Evolutionary conservation across 371 early-diverging fungal species (phyloP), one percentile per base, ranked within the genome.

Genomic region (Mucor indicus): DNA sequence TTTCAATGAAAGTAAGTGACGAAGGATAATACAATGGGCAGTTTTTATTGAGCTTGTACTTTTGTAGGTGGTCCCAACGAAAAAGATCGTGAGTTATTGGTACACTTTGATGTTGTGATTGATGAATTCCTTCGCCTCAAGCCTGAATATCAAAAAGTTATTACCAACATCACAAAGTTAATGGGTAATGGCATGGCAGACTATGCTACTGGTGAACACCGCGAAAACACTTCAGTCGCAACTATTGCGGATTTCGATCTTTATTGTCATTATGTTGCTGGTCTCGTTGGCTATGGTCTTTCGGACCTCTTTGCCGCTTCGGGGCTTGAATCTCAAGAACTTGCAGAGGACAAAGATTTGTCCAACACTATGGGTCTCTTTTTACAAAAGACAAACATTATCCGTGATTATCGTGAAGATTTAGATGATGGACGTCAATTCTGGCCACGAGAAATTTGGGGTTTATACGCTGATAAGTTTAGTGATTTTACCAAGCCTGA

Each of bases 201-300:
- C 80, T 93, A 80, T 75, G 85, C 72, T 43, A 74, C 65, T 20
- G 81, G 75, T 42, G 84, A 66, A 32, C 72, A 78, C 24, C 76
- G 79, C 39, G 77, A 70, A 24, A 82, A 80, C 49, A 84, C 81
- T 16, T 68, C 84, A 20, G 88, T 97, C 13, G 79, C 80, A 5
- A 87, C 90, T 7, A 67, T 82, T 20, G 81, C 72, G 8, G 95
- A 96, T 68, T 98, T 90, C 75, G 86, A 98, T 68, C 83, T 90
- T 42, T 98, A 98, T 79, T 95, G 95, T 55, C 92, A 97, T 66
- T 96, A 96, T 68, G 98, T 95, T 20, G 98, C 98, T 27, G 98
- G 98, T 29, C 81, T 98, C 22, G 96, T 97, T 23, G 98, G 98
- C 1, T 75, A 89, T 55, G 98, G 97, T 27, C 75, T 98, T 44